These are phyloP conservation scores for Halophytophthora polymorphica DNA, from an alignment of 352 stramenopile genomes.

Conservation along the genomic window DNA sequence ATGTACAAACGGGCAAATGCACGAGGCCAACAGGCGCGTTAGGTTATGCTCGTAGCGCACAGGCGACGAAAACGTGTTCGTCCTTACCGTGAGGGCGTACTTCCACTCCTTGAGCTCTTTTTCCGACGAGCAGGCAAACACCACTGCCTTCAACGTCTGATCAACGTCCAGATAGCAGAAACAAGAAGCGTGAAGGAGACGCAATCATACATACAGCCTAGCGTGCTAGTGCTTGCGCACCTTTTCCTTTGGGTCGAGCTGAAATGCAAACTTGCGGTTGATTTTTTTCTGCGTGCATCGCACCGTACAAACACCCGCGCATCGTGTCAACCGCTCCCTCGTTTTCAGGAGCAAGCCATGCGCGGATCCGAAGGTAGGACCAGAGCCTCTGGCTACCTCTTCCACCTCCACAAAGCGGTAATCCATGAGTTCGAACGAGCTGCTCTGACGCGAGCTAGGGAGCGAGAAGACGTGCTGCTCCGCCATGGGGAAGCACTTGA, in stretches of 20 bases:
- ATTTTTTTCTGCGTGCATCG: constrained; percentile 42
- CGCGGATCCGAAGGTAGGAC: not conserved
- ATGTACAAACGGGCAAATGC: not conserved
- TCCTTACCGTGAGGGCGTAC: constrained; percentile 42
- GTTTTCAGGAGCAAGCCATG: not conserved
- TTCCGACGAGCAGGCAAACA: constrained; percentile 61
- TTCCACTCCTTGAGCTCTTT: constrained; percentile 62
- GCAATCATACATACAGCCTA: not conserved
- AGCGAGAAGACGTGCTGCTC: constrained; percentile 58
- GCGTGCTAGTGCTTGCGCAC: constrained; percentile 8
- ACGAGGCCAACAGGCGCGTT: not conserved
- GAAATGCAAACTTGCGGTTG: constrained; percentile 61
- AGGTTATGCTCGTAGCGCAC: no score
- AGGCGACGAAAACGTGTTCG: not conserved
- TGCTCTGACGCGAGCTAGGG: constrained; percentile 44
- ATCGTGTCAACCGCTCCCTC: not conserved
- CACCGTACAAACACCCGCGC: not conserved
- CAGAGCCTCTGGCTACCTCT: constrained; percentile 26
- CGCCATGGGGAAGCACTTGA: constrained; percentile 77
- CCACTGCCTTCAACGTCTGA: constrained; percentile 43
- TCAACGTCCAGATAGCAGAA: not conserved
- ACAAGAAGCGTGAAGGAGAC: not conserved
- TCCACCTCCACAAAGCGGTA: constrained; percentile 44
- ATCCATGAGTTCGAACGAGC: constrained; percentile 38
- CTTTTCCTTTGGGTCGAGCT: constrained; percentile 52